These are phyloP conservation scores for Sutorius eximius DNA, from an alignment of 1,284 basidiomycete species.

Conservation along the genomic window DNA sequence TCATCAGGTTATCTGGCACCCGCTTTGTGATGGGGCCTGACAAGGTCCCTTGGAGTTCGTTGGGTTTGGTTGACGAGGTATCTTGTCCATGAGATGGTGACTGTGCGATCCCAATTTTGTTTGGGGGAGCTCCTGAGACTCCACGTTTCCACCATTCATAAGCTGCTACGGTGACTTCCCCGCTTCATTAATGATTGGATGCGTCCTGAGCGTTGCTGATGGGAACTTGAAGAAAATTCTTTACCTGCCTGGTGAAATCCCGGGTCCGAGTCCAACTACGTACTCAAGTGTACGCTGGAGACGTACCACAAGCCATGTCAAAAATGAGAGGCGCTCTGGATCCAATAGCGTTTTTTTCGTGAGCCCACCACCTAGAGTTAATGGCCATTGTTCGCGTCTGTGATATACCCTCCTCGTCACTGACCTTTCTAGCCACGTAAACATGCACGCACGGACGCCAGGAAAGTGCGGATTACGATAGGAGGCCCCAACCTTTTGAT, in stretches of 20 bases:
- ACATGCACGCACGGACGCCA: slow-evolving; percentile 58
- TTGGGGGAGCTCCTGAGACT: slow-evolving; percentile 7
- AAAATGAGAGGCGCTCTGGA: slow-evolving; percentile 27
- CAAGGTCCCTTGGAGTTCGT: not conserved
- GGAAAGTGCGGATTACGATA: slow-evolving; percentile 76
- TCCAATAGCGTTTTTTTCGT: slow-evolving; percentile 14
- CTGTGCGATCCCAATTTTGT: slow-evolving; percentile 1
- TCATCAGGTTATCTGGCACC: slow-evolving; percentile 19
- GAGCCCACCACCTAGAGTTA: slow-evolving; percentile 27
- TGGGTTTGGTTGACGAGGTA: not conserved
- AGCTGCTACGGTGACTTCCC: slow-evolving; percentile 27
- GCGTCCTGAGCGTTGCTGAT: slow-evolving; percentile 6
- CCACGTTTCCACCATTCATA: slow-evolving; percentile 33
- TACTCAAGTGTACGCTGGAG: not conserved
- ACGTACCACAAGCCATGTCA: slow-evolving; percentile 33
- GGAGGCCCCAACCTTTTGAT: slow-evolving; percentile 51
- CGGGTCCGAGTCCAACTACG: not conserved
- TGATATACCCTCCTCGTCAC: not conserved
- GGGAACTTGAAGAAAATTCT: not conserved
- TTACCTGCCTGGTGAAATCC: slow-evolving; percentile 26
- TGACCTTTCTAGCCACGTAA: slow-evolving; percentile 54
- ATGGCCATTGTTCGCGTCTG: not conserved
- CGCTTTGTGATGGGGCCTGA: not conserved
- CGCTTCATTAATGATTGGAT: slow-evolving; percentile 16
- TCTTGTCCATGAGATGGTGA: not conserved